Evolutionary conservation across 2,329 filamentous ascomycete species (phyloP), one percentile per base, ranked within the genome.

Genomic region (Lachnellula suecica): DNA sequence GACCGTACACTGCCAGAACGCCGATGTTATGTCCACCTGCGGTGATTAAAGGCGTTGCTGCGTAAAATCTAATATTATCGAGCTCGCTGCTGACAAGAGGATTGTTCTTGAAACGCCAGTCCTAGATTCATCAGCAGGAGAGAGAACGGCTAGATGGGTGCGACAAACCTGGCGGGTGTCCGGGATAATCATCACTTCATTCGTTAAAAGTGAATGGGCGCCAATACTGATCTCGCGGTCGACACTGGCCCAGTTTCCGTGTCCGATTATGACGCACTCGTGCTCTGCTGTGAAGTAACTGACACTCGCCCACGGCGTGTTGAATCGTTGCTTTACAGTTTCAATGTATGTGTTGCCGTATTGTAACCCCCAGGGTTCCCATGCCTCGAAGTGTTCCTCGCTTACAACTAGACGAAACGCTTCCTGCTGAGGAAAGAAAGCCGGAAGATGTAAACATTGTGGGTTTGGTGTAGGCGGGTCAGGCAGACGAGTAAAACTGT

Each of bases 71-170:
- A 38, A 71, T 67, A 4, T 63, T 51, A 8, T 19, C n/a, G 19
- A 66, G 61, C 6, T 47, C 46, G 4, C 47, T 54, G 19, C 46
- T 52, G 2, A 70, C 65, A 3, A 69, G 60, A 2, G 68, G 68
- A 34, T 69, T 68, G 9, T 56, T 56, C 27, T 52, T 49, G 40
- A 72, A 70, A 37, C 70, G 63, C 70, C 70, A 72, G 47, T 72
- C 70, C 68, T 70, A 29, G 47, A 38, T 42, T 52, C 17, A 47
- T 62, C 44, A 54, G 23, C 17, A 19, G 15, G 3, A 5, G 20
- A 37, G 15, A 13, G 35, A 15, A 10, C 24, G 11, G 7, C 27
- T 1, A 15, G 23, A 35, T 34, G 24, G 10, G 9, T 11, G 11
- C 10, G 15, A 61, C 62, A 52, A 54, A 70, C 69, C 60, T 66